phyloP scores from a whole-genome alignment of 208 protist genomes.

The Crithidia acanthocephali region DNA sequence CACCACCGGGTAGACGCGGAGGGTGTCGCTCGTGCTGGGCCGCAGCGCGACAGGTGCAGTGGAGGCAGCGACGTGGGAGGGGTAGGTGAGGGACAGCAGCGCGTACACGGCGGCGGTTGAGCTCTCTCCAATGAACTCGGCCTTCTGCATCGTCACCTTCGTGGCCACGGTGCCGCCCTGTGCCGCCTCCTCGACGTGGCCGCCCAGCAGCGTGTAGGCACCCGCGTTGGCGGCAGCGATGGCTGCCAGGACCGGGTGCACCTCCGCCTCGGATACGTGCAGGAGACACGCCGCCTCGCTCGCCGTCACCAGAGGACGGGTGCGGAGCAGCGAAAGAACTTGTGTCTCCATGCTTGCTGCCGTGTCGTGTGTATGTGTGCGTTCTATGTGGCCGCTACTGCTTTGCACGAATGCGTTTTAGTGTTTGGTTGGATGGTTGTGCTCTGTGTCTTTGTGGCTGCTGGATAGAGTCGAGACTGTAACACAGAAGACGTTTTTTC shows the following conservation, averaged over 20 bases:
- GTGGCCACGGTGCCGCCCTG: background rate
- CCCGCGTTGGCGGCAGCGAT: constrained; percentile 11
- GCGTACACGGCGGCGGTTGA: background rate
- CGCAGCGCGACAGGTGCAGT: constrained; percentile 6
- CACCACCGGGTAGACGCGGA: constrained; percentile 28
- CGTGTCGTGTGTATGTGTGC: background rate
- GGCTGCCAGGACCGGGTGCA: constrained; percentile 8
- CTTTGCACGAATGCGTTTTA: too few species aligned
- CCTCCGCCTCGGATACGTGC: background rate
- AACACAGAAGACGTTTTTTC: too few species aligned
- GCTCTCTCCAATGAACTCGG: background rate
- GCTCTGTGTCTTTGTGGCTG: too few species aligned
- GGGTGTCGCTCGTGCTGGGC: background rate
- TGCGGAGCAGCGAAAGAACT: constrained; percentile 11
- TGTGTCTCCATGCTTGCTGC: constrained; percentile 39
- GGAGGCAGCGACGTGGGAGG: constrained; percentile 5
- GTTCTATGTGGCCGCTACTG: background rate
- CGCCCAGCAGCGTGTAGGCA: constrained; percentile 5
- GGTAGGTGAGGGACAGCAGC: constrained; percentile 18
- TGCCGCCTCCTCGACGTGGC: constrained; percentile 23
- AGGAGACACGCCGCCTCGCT: constrained; percentile 23
- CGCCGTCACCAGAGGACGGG: constrained; percentile 22
- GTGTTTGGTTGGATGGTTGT: too few species aligned
- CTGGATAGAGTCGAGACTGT: too few species aligned
- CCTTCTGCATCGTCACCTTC: constrained; percentile 15